Evolutionary conservation across 2,329 filamentous ascomycete species (phyloP), one percentile per base, ranked within the genome.

Genomic region (Colletotrichum sp.): DNA sequence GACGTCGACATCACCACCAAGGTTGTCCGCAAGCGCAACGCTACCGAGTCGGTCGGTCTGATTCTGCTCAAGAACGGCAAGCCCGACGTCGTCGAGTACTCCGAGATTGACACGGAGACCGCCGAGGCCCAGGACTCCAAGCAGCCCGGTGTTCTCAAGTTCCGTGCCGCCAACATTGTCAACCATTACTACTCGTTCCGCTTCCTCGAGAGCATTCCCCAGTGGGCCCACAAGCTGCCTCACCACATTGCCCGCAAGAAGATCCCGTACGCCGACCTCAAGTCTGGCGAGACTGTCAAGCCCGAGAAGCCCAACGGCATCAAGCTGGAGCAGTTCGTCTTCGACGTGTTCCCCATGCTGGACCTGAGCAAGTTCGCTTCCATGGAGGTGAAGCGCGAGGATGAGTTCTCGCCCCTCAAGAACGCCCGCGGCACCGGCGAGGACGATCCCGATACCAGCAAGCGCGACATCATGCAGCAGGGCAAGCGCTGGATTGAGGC

Each of bases 261-360:
- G 94, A 99, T 99, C 76, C 96, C 96, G 13, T 93, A 91, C 82
- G 90, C 95, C 77, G 92, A 98, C 82, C 89, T 93, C 16, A 88
- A 93, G 81, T 93, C 90, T 36, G 96, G 95, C 76, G 92, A 95
- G 83, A 91, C 91, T 1, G 88, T 98, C 84, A 98, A 98, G 90
- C 95, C 96, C 5, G 92, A 95, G 83, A 97, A 95, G 87, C 95
- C 97, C 77, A 99, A 99, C 82, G 97, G 97, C 78, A 96, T 99
- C 90, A 99, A 99, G 89, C 91, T 99, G 51, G 97, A 99, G 89
- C 97, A 98, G 85, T 99, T 98, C 80, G 96, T 99, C 75, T 99
- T 99, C 82, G 97, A 99, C 82, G 97, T 98, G 81, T 99, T 99
- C 89, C 96, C 96, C 75, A 90, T 96, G 88, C 88, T 98, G 66